Evolutionary conservation across 208 protist species (phyloP).

Genomic region (Tritrichomonas foetus): DNA sequence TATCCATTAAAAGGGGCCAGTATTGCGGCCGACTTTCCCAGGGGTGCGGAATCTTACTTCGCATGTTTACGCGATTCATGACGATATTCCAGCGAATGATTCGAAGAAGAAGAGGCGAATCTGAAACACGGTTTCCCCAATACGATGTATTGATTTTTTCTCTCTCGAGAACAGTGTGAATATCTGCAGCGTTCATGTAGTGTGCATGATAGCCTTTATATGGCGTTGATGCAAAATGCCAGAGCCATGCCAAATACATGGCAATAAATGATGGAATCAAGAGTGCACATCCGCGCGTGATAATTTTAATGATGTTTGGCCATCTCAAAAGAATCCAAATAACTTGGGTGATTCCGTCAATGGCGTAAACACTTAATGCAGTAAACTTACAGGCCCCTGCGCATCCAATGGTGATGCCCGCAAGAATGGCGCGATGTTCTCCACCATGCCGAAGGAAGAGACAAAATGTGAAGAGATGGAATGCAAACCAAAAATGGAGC

Average conservation of each 20-base stretch:
- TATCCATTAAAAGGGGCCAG: background rate
- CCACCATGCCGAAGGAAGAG: background rate
- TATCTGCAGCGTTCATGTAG: background rate
- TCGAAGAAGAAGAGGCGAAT: background rate
- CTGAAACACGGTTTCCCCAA: conserved; percentile 8
- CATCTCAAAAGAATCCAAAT: background rate
- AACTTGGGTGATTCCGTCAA: conserved; percentile 23
- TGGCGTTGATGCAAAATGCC: background rate
- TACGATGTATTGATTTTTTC: background rate
- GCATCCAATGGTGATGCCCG: background rate
- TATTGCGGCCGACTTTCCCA: background rate
- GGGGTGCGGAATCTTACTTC: background rate
- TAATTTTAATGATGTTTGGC: background rate
- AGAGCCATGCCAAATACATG: background rate
- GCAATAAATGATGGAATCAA: background rate
- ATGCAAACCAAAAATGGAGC: background rate
- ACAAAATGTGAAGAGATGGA: background rate
- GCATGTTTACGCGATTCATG: conserved; percentile 13
- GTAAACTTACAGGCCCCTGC: background rate
- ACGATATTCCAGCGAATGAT: background rate
- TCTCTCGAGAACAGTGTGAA: background rate
- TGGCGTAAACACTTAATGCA: background rate
- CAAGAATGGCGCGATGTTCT: background rate
- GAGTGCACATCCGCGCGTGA: background rate
- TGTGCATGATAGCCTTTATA: background rate